Evolutionary conservation across 257 asterid species (phyloP), one percentile per base, ranked within the genome.

Genomic region (Solanum pinnatisectum): DNA sequence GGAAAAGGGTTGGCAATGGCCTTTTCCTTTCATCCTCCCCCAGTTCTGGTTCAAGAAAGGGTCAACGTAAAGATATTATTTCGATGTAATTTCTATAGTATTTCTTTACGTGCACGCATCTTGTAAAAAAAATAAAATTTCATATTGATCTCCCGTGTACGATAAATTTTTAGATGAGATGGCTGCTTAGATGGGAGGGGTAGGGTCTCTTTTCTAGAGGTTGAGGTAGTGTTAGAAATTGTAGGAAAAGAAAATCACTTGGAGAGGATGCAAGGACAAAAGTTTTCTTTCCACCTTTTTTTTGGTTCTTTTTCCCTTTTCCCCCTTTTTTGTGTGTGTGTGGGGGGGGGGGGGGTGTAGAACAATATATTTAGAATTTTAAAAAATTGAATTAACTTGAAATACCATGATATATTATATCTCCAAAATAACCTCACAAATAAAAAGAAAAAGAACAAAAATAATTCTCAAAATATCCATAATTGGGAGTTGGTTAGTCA

Each of bases 21-120:
- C 37, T 33, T 23, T 86, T 86, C 88, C 84, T 86, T 32, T 86
- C 84, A 86, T 73, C 88, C 84, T 86, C 84, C 72, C 27, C 56
- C 71, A 4, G 74, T 73, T 86, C 56, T 49, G 52, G 60, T 86
- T 86, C 36, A 44, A 44, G 84, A 86, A 86, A 86, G 84, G 73
- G 84, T 86, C 88, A 86, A 86, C 56, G 37, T 35, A 86, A 86
- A 37, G 36, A 86, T 86, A 74, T 73, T 32, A 86, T 52, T 42
- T 86, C 5, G 72, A 86, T 44, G 8, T 39, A 72, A 46, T 86
- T 18, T 86, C 25, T 86, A 49, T 44, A 46, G 36, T 72, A 22
- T 86, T 86, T 56, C 37, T 37, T 86, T 49, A 49, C 20, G n/a
- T 16, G 4, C 36, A 49, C 27, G 6, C 1, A 4, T 81, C 32